Evolutionary conservation across 495 filamentous ascomycete species (phyloP).

Genomic region (Hypoxylon lenormandii): DNA sequence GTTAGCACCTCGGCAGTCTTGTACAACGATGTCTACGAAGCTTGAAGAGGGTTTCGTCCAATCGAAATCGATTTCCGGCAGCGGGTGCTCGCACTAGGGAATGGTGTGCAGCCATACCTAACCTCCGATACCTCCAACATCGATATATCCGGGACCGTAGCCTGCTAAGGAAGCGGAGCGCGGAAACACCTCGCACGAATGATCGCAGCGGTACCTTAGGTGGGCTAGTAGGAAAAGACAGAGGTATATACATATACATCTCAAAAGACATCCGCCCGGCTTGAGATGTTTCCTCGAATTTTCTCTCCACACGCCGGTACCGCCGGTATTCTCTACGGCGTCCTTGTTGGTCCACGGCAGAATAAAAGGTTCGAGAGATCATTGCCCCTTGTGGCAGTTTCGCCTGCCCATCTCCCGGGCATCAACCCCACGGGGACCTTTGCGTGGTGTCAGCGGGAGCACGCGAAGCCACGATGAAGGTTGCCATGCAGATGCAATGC

Average conservation of each 20-base stretch:
- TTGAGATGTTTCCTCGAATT: not conserved
- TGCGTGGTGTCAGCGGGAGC: slow-evolving; percentile 22
- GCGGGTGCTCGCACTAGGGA: slow-evolving; percentile 31
- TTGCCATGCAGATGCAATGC: slow-evolving; percentile 36
- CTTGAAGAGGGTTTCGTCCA: slow-evolving; percentile 33
- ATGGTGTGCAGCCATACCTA: slow-evolving; percentile 38
- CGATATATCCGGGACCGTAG: slow-evolving; percentile 29
- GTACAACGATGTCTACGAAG: slow-evolving; percentile 38
- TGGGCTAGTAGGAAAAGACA: no score
- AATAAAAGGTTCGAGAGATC: slow-evolving; percentile 19
- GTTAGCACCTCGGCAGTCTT: slow-evolving; percentile 33
- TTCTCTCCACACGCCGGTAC: not conserved
- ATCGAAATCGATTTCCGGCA: slow-evolving; percentile 34
- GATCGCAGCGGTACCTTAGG: not conserved
- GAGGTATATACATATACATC: not conserved
- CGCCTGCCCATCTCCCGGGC: slow-evolving; percentile 24
- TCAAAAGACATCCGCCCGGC: not conserved
- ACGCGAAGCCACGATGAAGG: slow-evolving; percentile 27
- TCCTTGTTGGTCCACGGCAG: not conserved
- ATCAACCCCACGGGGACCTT: slow-evolving; percentile 40
- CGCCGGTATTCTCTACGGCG: not conserved
- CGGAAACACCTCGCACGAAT: not conserved
- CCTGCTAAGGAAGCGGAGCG: slow-evolving; percentile 5
- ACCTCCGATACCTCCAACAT: slow-evolving; percentile 33
- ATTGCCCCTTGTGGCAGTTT: slow-evolving; percentile 21